Percentiles rank a stretch among this genome's conserved stretches.
These are phyloP conservation scores for Cicer bijugum DNA, from an alignment of 306 rosid species.

Conservation along the genomic window DNA sequence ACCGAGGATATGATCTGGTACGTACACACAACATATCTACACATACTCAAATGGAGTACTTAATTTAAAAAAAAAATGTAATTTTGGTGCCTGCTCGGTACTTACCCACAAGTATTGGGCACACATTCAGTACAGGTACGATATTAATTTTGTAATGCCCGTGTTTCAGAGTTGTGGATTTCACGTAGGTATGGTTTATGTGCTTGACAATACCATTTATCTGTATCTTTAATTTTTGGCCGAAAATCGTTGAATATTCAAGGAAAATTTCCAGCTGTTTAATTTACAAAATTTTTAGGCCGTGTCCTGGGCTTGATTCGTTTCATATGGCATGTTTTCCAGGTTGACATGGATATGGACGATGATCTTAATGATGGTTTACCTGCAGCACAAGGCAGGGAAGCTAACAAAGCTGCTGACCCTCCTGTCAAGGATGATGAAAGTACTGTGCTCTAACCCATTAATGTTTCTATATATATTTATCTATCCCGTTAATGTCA, in stretches of 20 bases:
- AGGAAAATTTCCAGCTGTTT: slow-evolving; percentile 10
- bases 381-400: slow-evolving; percentile 58
- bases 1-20: no score
- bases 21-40: no score
- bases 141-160: no score
- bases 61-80: no score
- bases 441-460: slow-evolving; percentile 47
- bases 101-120: no score
- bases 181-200: not conserved
- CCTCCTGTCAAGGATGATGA: slow-evolving; percentile 52
- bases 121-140: no score
- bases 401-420: slow-evolving; percentile 52
- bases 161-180: no score
- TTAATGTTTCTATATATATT: slow-evolving; percentile 23
- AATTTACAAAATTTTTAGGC: not conserved
- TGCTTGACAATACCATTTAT: not conserved
- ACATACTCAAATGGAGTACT: no score
- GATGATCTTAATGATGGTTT: slow-evolving; percentile 61
- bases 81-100: no score
- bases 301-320: slow-evolving; percentile 26
- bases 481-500: slow-evolving; percentile 27
- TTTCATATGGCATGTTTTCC: slow-evolving; percentile 45
- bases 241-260: not conserved
- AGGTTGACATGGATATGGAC: slow-evolving; percentile 99
- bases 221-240: slow-evolving; percentile 13